Percentiles rank a stretch among this genome's conserved stretches.
phyloP scores from a whole-genome alignment of 2,329 filamentous ascomycete species.

The Ramularia collo-cygni region DNA sequence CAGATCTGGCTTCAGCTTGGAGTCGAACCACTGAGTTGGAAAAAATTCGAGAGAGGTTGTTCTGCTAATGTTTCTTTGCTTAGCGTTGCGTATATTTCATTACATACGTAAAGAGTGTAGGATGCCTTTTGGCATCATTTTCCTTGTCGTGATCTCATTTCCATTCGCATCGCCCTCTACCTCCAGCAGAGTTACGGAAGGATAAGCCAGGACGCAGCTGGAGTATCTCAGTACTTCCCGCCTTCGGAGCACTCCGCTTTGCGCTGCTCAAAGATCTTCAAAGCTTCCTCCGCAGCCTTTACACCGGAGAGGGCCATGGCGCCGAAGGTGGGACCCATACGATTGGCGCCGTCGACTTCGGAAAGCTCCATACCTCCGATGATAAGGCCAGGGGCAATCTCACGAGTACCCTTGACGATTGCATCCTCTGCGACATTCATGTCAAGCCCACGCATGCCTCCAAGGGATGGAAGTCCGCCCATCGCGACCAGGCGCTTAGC shows the following conservation, averaged over 20 bases:
- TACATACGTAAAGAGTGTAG: too few species aligned
- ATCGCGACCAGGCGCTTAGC: conserved; percentile 89
- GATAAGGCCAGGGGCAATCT: conserved; percentile 80
- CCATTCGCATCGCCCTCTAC: too few species aligned
- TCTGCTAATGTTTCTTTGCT: too few species aligned
- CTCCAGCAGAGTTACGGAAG: too few species aligned
- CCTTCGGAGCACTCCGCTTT: conserved; percentile 59
- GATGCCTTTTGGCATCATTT: too few species aligned
- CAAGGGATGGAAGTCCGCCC: conserved; percentile 73
- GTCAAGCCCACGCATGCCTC: conserved; percentile 87
- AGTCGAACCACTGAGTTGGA: too few species aligned
- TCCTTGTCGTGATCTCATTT: too few species aligned
- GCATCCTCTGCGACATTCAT: conserved; percentile 90
- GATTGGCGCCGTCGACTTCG: conserved; percentile 65
- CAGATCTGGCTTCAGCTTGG: too few species aligned
- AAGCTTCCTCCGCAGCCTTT: conserved; percentile 82
- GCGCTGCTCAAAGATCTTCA: conserved; percentile 69
- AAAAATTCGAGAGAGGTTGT: too few species aligned
- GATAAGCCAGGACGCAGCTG: too few species aligned
- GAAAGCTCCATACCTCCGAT: conserved; percentile 93
- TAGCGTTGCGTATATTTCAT: too few species aligned
- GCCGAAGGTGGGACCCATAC: conserved; percentile 85
- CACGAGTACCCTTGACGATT: conserved; percentile 85
- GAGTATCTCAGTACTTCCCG: too few species aligned
- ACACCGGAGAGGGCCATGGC: conserved; percentile 84